phyloP scores from a whole-genome alignment of 2,329 filamentous ascomycete species.

The Colletotrichum destructivum region DNA sequence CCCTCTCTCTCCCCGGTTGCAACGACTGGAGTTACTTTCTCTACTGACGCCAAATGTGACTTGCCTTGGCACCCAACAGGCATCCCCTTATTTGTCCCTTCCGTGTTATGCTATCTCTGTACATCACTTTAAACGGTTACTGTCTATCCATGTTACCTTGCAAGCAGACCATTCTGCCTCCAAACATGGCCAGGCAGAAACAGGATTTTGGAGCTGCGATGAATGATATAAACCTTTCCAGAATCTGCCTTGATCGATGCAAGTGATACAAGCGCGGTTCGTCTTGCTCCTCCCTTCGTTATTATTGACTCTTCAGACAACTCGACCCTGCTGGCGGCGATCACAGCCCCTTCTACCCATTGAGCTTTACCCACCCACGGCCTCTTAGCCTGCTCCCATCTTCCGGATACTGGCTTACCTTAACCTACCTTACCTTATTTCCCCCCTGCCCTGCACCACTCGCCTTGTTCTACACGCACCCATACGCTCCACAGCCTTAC shows the following conservation, averaged over 20 bases:
- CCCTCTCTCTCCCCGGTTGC: neutral
- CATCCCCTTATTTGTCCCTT: constrained; percentile 1
- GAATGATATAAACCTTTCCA: constrained; percentile 11
- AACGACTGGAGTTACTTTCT: neutral
- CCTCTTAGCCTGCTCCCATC: constrained; percentile 16
- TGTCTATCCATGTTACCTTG: constrained; percentile 9
- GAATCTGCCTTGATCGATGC: constrained; percentile 11
- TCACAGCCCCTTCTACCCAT: constrained; percentile 13
- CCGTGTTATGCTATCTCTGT: constrained; percentile 1
- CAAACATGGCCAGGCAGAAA: constrained; percentile 15
- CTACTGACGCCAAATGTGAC: neutral
- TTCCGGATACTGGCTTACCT: constrained; percentile 11
- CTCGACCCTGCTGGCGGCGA: constrained; percentile 21
- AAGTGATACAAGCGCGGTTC: neutral
- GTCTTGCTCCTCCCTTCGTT: constrained; percentile 4
- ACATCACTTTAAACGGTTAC: neutral
- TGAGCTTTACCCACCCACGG: constrained; percentile 18
- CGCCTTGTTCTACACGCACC: constrained; percentile 3
- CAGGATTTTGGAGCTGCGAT: neutral
- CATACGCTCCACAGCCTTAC: constrained; percentile 3
- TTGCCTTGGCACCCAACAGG: constrained; percentile 12
- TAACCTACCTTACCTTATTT: constrained; percentile 19
- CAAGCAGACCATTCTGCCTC: neutral
- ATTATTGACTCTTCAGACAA: neutral
- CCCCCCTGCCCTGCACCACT: constrained; percentile 3